These are phyloP conservation scores for Cephalotrichum gorgonifer DNA, from an alignment of 2,329 filamentous ascomycete species.

Conservation along the genomic window DNA sequence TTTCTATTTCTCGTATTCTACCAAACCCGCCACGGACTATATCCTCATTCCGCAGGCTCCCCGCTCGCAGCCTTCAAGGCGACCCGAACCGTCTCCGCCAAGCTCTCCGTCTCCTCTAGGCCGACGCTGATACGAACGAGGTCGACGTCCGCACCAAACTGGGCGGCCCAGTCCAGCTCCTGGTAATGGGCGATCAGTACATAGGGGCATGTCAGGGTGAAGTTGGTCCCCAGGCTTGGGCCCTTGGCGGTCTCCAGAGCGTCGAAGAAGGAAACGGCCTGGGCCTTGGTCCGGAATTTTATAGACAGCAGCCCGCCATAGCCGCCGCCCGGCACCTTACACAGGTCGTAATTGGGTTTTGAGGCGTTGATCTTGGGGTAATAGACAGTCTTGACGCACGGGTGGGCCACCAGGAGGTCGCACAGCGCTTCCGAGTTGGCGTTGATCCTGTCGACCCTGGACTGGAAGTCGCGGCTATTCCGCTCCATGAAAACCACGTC, in stretches of 20 bases:
- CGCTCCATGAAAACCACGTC: conserved; percentile 91
- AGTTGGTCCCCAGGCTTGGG: conserved; percentile 91
- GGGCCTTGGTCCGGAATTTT: conserved; percentile 59
- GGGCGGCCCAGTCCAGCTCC: conserved; percentile 82
- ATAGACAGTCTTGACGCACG: conserved; percentile 64
- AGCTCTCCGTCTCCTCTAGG: conserved; percentile 62
- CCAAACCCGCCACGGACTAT: neutral
- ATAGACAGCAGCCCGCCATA: conserved; percentile 87
- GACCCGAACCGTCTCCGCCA: conserved; percentile 52
- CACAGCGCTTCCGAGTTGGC: conserved; percentile 76
- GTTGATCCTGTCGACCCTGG: conserved; percentile 76
- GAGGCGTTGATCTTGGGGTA: conserved; percentile 77
- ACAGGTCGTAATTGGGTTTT: conserved; percentile 65
- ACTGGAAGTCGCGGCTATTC: conserved; percentile 86
- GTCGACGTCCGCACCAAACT: conserved; percentile 71
- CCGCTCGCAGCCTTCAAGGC: conserved; percentile 53
- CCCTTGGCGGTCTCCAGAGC: conserved; percentile 81
- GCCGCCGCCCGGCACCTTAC: conserved; percentile 61
- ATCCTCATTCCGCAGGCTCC: neutral
- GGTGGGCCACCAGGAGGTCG: conserved; percentile 51
- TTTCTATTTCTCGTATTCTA: neutral
- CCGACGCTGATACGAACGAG: conserved; percentile 84
- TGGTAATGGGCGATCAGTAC: conserved; percentile 84
- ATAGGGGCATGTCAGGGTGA: conserved; percentile 86
- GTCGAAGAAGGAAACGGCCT: conserved; percentile 79